Evolutionary conservation across 495 filamentous ascomycete genomes (phyloP).

Genomic region (Penicillium goetzii): DNA sequence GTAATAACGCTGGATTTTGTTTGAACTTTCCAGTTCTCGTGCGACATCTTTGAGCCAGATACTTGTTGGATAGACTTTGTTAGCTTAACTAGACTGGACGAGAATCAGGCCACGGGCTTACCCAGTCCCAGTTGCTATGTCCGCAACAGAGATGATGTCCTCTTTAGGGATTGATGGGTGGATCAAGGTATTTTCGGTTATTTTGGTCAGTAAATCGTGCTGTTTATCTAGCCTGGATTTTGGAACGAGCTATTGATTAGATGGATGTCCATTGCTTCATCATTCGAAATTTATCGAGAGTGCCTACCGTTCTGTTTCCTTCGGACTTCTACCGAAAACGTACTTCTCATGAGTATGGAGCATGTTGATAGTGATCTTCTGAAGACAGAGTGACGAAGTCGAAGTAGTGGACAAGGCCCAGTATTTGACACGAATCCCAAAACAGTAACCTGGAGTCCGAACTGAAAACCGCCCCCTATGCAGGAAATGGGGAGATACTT

Average conservation of each 20-base stretch:
- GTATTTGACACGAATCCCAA: neutral
- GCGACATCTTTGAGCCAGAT: conserved; percentile 6
- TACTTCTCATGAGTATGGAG: neutral
- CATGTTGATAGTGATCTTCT: neutral
- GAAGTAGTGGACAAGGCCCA: neutral
- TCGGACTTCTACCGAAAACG: neutral
- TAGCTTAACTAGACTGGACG: neutral
- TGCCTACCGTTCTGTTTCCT: neutral
- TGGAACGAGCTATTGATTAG: neutral
- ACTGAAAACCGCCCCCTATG: neutral
- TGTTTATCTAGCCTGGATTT: neutral
- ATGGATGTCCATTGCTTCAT: neutral
- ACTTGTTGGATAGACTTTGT: neutral
- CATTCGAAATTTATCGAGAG: no score
- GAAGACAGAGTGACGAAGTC: neutral
- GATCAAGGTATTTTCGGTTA: neutral
- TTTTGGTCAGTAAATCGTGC: neutral
- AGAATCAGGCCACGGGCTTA: neutral
- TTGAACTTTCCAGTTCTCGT: neutral
- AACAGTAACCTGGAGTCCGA: neutral
- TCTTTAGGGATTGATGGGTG: neutral
- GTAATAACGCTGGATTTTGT: neutral
- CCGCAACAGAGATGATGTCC: neutral
- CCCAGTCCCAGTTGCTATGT: conserved; percentile 1
- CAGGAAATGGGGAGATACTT: neutral